Percentiles rank a stretch among this genome's conserved stretches.
Evolutionary conservation across 2,329 filamentous ascomycete species (phyloP).

Genomic region (Cordyceps cateniannulata): DNA sequence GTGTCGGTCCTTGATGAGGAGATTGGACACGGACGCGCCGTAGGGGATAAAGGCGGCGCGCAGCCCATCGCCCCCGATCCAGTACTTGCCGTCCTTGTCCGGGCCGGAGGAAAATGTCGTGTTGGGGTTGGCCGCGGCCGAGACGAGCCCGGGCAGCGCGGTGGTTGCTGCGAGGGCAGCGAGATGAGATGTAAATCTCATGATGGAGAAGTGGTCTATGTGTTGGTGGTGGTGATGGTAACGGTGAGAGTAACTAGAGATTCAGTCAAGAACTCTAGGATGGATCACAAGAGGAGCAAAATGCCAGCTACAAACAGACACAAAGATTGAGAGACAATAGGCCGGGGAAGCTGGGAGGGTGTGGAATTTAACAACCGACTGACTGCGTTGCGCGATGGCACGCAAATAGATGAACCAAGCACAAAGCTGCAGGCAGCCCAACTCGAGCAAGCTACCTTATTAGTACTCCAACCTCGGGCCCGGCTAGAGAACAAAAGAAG

Average conservation of each 20-base stretch:
- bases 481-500: background rate
- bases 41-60: constrained; percentile 66
- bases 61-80: constrained; percentile 61
- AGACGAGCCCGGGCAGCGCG: constrained; percentile 15
- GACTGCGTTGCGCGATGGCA: background rate
- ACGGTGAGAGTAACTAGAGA: background rate
- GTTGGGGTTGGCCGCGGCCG: constrained; percentile 11
- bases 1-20: constrained; percentile 63
- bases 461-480: background rate
- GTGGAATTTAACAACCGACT: background rate
- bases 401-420: background rate
- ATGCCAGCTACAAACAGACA: background rate
- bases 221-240: background rate
- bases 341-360: background rate
- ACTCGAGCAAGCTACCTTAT: background rate
- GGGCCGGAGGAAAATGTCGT: constrained; percentile 28
- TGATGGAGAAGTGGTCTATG: constrained; percentile 9
- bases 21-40: constrained; percentile 65
- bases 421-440: background rate
- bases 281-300: background rate
- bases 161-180: constrained; percentile 16
- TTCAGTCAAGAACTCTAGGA: constrained; percentile 3
- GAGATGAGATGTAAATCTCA: constrained; percentile 17
- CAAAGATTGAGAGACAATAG: background rate
- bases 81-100: constrained; percentile 62